Conservation (phyloP, 345 rosid species). For the Sisymbrium irio region DNA sequence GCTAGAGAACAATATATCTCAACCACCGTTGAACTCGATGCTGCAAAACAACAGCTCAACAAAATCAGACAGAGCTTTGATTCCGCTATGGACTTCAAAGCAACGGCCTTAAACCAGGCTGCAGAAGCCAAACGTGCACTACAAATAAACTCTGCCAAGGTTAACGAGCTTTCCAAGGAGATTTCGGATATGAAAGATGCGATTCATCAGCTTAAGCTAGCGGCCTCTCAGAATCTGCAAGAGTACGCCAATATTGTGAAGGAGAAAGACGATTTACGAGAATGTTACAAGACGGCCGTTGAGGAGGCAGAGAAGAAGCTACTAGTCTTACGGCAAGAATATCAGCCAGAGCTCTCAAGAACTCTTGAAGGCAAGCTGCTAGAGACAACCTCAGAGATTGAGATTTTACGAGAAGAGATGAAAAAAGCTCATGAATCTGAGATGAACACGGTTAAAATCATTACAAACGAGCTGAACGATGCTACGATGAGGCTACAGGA, state of each 20-base stretch:
- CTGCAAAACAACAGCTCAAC: constrained; percentile 69
- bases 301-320: constrained; percentile 52
- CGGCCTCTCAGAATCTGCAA: constrained; percentile 46
- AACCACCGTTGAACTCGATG: constrained; percentile 49
- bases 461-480: constrained; percentile 63
- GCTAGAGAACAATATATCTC: constrained; percentile 58
- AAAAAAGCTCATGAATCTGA: constrained; percentile 55
- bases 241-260: constrained; percentile 41
- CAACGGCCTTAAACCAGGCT: constrained; percentile 57
- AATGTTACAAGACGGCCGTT: constrained; percentile 42
- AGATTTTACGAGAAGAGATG: constrained; percentile 59
- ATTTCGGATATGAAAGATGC: constrained; percentile 62
- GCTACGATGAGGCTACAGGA: constrained; percentile 63
- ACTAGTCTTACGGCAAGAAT: constrained; percentile 39
- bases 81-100: constrained; percentile 58
- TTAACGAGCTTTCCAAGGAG: constrained; percentile 54
- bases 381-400: constrained; percentile 64
- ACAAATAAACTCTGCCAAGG: constrained; percentile 40
- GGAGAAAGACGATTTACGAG: constrained; percentile 45
- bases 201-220: constrained; percentile 47
- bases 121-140: constrained; percentile 59
- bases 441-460: constrained; percentile 41
- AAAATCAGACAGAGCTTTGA: constrained; percentile 75
- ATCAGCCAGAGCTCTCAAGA: constrained; percentile 46
- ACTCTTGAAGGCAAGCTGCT: constrained; percentile 50